Base-by-base conservation (phyloP, 768 basidiomycete genomes). In the Kwoniella mangroviensis region DNA sequence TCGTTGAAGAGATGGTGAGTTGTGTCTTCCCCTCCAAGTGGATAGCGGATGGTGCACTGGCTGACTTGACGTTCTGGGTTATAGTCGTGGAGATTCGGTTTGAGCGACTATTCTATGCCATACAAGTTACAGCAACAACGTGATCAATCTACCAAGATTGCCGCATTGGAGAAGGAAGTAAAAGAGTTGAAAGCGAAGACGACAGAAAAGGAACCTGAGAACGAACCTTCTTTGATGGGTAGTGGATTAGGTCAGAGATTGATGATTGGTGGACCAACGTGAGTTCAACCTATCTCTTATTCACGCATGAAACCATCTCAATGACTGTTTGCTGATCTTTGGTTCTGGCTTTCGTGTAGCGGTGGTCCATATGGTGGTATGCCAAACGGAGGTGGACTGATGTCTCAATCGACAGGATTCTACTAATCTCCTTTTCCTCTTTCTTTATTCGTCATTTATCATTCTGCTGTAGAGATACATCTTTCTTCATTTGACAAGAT, bases 21-120 rank as follows among this genome's bases (percentile, higher is more conserved):
- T 34, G 15, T 6, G 2, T 40, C 4, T 2, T 24, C 43, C 10
- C 45, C 12, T n/a, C 19, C 19, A 1, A 22, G 5, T 54, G 49
- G 4, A 42, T 28, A 28, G 0, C 28, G 28, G 28, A 28, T 28
- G 4, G 28, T 28, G 28, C 28, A 28, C 4, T 28, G 2, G 4
- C 26, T 28, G 26, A 28, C 26, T 28, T 28, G 26, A 28, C 4
- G 28, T 28, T 28, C 6, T 4, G 28, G 28, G 28, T 28, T 4
- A 7, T 63, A 82, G 43, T 94, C 94, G 71, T 98, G 97, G 97
- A 91, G 93, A 81, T 90, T 97, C 75, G 96, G 91, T 22, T 87
- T 99, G 56, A 93, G 93, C 79, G 97, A 99, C 84, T 98, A 96
- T 85, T 92, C 92, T 81, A 97, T 96, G 92, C 97, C 97, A 1